Percentiles rank a stretch among this genome's conserved stretches.
Evolutionary conservation across 1,284 basidiomycete genomes (phyloP).

Genomic region (Cryptococcus sp.): DNA sequence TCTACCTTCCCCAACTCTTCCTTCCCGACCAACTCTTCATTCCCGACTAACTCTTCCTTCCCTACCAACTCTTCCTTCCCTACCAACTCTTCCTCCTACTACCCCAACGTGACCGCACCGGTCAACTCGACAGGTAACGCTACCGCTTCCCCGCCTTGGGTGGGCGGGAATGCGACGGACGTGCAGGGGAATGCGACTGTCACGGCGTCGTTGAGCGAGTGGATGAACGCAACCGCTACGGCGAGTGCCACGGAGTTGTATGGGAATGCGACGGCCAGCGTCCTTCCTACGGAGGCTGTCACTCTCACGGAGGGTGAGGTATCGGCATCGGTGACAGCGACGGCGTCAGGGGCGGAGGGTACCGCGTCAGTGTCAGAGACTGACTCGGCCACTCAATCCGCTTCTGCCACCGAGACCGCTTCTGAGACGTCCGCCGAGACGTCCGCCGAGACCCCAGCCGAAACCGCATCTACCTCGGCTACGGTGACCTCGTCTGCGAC

Average conservation of each 20-base stretch:
- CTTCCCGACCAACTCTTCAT: background rate
- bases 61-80: constrained; percentile 5
- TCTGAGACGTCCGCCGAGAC: background rate
- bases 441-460: too few species aligned
- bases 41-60: background rate
- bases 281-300: background rate
- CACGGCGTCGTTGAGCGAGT: background rate
- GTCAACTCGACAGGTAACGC: constrained; percentile 1
- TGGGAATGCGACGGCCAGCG: too few species aligned
- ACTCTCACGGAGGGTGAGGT: background rate
- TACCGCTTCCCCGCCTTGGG: constrained; percentile 6
- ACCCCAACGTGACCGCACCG: constrained; percentile 7
- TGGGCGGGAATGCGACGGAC: background rate
- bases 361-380: background rate
- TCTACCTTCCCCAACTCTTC: background rate
- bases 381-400: background rate
- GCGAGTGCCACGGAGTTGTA: background rate
- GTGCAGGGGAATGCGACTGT: too few species aligned
- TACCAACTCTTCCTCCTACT: constrained; percentile 6
- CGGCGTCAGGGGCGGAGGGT: background rate
- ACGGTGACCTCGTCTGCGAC: constrained; percentile 2
- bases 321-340: background rate
- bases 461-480: constrained; percentile 1
- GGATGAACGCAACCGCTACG: background rate
- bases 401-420: background rate